Evolutionary conservation across 169 alveolate genomes (phyloP).

Genomic region (Nephromyces sp.): DNA sequence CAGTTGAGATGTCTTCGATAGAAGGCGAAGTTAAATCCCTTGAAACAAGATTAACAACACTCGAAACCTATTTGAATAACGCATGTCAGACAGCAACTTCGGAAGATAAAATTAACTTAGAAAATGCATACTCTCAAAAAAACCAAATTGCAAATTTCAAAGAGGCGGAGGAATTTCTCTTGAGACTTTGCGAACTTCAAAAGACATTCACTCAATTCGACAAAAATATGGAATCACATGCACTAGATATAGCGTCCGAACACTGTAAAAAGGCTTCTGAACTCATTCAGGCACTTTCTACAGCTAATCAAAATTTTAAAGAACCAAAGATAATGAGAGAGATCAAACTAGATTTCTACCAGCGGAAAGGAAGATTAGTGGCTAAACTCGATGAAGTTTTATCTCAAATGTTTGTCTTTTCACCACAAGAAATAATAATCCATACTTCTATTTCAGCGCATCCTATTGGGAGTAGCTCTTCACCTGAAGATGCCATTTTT

Average conservation of each 20-base stretch:
- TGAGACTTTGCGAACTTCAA: background rate
- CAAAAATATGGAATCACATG: background rate
- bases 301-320: background rate
- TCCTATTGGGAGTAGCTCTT: background rate
- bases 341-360: background rate
- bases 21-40: background rate
- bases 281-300: background rate
- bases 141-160: too few species aligned
- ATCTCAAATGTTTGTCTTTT: background rate
- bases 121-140: too few species aligned
- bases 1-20: background rate
- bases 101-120: too few species aligned
- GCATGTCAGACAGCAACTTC: too few species aligned
- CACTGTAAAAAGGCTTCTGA: background rate
- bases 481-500: background rate
- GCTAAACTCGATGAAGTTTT: background rate
- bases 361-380: background rate
- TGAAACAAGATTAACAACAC: too few species aligned
- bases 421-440: background rate
- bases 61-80: too few species aligned
- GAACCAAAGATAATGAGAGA: background rate
- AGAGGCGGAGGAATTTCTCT: background rate
- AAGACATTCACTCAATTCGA: background rate
- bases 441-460: background rate
- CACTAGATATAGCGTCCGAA: background rate